phyloP scores from a whole-genome alignment of 129 eudicot species.

The Flaveria linearis region DNA sequence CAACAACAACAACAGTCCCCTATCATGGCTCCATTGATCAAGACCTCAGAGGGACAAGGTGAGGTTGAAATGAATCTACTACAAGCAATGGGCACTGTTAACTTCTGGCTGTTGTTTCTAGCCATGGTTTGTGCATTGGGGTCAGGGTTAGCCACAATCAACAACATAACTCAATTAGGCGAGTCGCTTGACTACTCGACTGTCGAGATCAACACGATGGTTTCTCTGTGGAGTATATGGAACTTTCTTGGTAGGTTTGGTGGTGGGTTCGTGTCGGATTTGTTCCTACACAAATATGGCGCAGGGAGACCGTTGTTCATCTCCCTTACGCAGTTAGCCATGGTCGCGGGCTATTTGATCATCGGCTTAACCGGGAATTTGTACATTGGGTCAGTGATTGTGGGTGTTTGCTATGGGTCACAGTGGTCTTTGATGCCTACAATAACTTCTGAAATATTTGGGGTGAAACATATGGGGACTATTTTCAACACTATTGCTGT shows the following conservation, averaged over 20 bases:
- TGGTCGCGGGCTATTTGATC: constrained; percentile 68
- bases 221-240: constrained; percentile 95
- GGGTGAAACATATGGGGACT: constrained; percentile 84
- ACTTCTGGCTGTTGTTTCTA: constrained; percentile 79
- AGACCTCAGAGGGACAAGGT: background rate
- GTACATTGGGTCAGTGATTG: constrained; percentile 67
- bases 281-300: constrained; percentile 55
- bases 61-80: constrained; percentile 49
- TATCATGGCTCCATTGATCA: constrained; percentile 39
- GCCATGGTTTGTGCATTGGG: constrained; percentile 87
- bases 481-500: constrained; percentile 78
- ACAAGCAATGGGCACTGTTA: constrained; percentile 58
- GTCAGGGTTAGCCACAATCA: constrained; percentile 85
- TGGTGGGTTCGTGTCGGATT: constrained; percentile 75
- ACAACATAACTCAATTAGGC: constrained; percentile 79
- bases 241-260: constrained; percentile 91
- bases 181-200: constrained; percentile 69
- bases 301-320: constrained; percentile 72
- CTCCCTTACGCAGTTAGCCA: constrained; percentile 53
- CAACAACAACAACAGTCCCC: background rate
- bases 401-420: constrained; percentile 83
- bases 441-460: constrained; percentile 78
- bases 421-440: constrained; percentile 98
- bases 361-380: constrained; percentile 81
- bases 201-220: constrained; percentile 52